Base-by-base conservation (phyloP, 108 stramenopile species). In the Nitzschia sp. region DNA sequence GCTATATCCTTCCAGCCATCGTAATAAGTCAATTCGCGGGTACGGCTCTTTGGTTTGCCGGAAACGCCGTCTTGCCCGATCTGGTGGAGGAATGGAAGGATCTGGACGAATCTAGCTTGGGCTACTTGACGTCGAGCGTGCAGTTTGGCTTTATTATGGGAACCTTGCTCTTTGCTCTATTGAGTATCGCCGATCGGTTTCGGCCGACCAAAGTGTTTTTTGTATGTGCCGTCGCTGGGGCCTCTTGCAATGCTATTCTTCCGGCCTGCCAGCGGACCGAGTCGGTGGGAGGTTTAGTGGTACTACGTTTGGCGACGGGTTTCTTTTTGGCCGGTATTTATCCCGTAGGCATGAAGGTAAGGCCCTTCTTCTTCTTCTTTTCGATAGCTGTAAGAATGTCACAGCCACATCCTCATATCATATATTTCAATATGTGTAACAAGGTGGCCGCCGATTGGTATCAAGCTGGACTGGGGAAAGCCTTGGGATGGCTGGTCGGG, bases 31-130 rank as follows among this genome's bases (percentile, higher is more conserved):
- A 76, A 50, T 80, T 80, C 57, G 79, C 75, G 6, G 79, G 79
- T 13, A 80, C 79, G n/a, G 65, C 75, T 15, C 58, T 80, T 23
- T 80, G 79, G 79, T 80, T 80, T 75, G 79, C 79, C 9, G 65
- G 65, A 8, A 80, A 80, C 54, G 79, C 79, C 28, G 69, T 80
- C 0, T 22, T 74, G 23, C 32, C 69, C n/a, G 66, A 75, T 27
- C 26, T 80, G 8, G 56, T 64, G 54, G 54, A 50, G 15, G 65
- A 72, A 13, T 66, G 52, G 61, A 13, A 41, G 9, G 72, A 41
- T 17, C n/a, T 71, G 9, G 17, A 38, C 27, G 62, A 63, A 17
- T 45, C 74, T 0, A 45, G 60, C 31, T 0, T 69, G 25, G 56
- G 56, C 1, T 57, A 34, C 19, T 45, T 80, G 30, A 71, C 61